Base-by-base conservation (phyloP, 225 moss, liverwort and hornwort species). In the Climacium dendroides region DNA sequence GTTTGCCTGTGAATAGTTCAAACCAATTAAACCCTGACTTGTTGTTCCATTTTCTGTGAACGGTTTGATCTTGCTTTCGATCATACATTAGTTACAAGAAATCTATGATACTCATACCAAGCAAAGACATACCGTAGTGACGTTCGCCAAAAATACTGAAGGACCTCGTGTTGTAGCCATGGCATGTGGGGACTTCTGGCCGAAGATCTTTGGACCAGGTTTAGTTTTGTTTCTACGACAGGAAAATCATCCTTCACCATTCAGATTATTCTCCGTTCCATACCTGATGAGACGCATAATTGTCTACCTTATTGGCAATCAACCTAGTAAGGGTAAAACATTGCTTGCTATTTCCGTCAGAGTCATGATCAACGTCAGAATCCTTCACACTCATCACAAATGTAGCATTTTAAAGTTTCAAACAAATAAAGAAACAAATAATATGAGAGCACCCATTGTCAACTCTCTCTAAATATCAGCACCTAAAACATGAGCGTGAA, bases 61-160 rank as follows among this genome's bases (percentile, higher is more conserved):
- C 3, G 34, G 43, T 59, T 41, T 59, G 59, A 29, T 79, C 32
- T 73, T 73, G 19, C 4, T 7, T 19, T 28, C 45, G 45, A 45
- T 45, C 41, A 7, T 15, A 5, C 15, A 15, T 45, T 45, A 15
- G 8, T 3, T 43, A 7, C 19, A 14, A 14, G 41, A 41, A 25
- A 2, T 25, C 13, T 70, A 41, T 70, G 19, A 41, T 59, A 28
- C 19, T 41, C 59, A 41, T 13, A 12, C 30, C 37, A 79, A 59
- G 58, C 18, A 25, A 59, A 29, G 2, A 18, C 32, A 52, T 13
- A 1, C 11, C 4, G 0, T 34, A 20, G 6, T 11, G 37, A 67
- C 0, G 13, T 37, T 12, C 5, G 19, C 10, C 19, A 2, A n/a
- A 10, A 4, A 1, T 11, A 7, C 7, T 35, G 19, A 3, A 35